phyloP scores from a whole-genome alignment of 257 asterid genomes.

The Nicotiana noctiflora region DNA sequence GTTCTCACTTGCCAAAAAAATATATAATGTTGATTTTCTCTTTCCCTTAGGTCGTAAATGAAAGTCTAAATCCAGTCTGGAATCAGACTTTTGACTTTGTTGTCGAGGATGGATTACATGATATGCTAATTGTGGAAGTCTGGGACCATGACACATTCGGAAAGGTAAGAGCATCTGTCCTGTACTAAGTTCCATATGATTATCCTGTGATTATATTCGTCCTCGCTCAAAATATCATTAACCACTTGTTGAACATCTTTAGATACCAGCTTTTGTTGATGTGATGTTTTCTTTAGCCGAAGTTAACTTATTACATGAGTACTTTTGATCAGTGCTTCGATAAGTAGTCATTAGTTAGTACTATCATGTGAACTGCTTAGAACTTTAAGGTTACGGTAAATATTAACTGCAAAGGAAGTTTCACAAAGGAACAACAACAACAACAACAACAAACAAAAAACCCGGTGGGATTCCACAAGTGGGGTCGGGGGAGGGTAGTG shows the following conservation, averaged over 20 bases:
- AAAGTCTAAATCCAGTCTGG: constrained; percentile 85
- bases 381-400: background rate
- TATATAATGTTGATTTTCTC: background rate
- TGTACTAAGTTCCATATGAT: background rate
- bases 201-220: background rate
- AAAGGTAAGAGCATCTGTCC: constrained; percentile 38
- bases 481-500: too few relatives aligned
- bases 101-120: constrained; percentile 90
- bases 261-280: background rate
- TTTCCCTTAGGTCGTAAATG: constrained; percentile 53
- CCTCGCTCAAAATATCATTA: background rate
- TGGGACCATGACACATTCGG: constrained; percentile 89
- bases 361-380: background rate
- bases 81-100: constrained; percentile 93
- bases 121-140: constrained; percentile 66
- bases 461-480: too few relatives aligned
- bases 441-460: too few relatives aligned
- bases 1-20: background rate
- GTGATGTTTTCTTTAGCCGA: background rate
- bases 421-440: too few relatives aligned
- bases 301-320: background rate
- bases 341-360: background rate
- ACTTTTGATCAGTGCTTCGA: background rate
- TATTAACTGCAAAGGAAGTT: background rate
- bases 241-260: background rate